Base-by-base conservation (phyloP, 345 rosid genomes). In the Melaleuca alternifolia region DNA sequence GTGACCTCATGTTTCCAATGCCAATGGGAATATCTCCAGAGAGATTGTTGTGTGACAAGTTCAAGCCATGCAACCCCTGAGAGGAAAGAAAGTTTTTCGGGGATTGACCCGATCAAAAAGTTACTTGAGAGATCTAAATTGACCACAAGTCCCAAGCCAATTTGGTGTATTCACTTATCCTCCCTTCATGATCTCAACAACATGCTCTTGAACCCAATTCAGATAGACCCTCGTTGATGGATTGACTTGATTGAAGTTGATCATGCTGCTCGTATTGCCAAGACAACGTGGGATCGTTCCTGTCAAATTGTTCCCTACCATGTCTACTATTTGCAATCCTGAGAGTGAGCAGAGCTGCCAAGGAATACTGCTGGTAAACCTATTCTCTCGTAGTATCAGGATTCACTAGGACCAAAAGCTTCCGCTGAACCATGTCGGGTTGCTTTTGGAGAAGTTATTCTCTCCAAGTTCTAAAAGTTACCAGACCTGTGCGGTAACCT, bases 111-210 rank as follows among this genome's bases (percentile, higher is more conserved):
- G 0, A 50, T n/a, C 21, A 91, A 16, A 28, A 86, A 79, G 51
- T 91, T 91, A 18, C 87, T 37, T 8, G 88, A 89, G 12, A 91
- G 84, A 51, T 90, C 91, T 50, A 91, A 82, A 84, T 26, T 46
- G 11, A 61, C 76, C 9, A 91, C 83, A 15, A 75, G 54, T 8
- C 33, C 2, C 3, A 89, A 61, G 8, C 10, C 5, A 4, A 10
- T 61, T 30, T 24, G 9, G 52, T 15, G 54, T 85, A 86, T 20
- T 84, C 26, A 0, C 23, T 5, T 59, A 52, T 52, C 30, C 56
- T 57, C 92, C 92, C 79, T 88, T 88, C 44, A 50, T 21, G 26
- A 62, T 84, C 61, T 83, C 52, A n/a, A 21, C 44, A 16, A 11
- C 11, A 10, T 53, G 65, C 14, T 23, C n/a, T n/a, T n/a, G 2